Evolutionary conservation across 2,329 filamentous ascomycete species (phyloP).

Genomic region (Curvularia spicifera): DNA sequence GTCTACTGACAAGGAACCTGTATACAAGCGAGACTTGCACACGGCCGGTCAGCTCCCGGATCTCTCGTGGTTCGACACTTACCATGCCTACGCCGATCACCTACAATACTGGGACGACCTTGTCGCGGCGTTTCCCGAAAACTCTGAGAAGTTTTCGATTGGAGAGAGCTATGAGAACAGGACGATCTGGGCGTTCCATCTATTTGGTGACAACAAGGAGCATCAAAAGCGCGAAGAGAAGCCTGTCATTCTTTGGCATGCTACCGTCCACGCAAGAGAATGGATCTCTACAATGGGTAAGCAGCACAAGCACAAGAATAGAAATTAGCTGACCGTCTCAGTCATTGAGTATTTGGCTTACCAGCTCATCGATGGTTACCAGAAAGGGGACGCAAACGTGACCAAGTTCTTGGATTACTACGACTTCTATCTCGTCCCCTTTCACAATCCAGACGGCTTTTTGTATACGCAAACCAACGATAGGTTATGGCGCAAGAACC

Average conservation of each 20-base stretch:
- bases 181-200: constrained; percentile 38
- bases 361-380: constrained; percentile 40
- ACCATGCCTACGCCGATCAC: constrained; percentile 43
- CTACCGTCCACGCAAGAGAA: constrained; percentile 45
- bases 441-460: constrained; percentile 46
- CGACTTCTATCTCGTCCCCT: constrained; percentile 44
- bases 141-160: constrained; percentile 37
- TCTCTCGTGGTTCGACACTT: constrained; percentile 51
- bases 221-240: constrained; percentile 26
- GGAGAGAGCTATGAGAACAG: constrained; percentile 42
- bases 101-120: constrained; percentile 40
- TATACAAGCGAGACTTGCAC: constrained; percentile 24
- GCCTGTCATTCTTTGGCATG: constrained; percentile 44
- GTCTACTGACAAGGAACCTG: constrained; percentile 18
- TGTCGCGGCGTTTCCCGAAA: constrained; percentile 34
- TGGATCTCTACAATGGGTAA: constrained; percentile 23
- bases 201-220: constrained; percentile 32
- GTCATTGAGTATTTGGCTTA: constrained; percentile 43
- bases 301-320: constrained; percentile 7
- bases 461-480: constrained; percentile 44
- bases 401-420: constrained; percentile 42
- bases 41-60: constrained; percentile 42
- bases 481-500: constrained; percentile 48
- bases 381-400: constrained; percentile 29
- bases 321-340: not conserved